A percentile compares a stretch with the other conserved stretches of the same genome.
Conservation (phyloP, 129 eudicot species). For the Lactuca sativa region DNA sequence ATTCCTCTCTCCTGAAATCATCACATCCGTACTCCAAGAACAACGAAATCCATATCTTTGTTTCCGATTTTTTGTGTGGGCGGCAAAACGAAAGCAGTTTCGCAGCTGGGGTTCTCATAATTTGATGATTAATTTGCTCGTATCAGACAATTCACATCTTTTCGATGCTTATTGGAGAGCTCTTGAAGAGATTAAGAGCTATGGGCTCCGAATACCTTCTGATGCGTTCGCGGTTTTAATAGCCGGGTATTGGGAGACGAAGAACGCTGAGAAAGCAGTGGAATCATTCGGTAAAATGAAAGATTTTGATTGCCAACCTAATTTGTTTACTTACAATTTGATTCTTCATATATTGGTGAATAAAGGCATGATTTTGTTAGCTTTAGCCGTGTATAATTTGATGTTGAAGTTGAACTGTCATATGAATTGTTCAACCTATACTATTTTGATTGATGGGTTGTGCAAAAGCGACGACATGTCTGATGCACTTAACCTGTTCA, state of each 20-base stretch:
- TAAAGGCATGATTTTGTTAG: conserved; percentile 56
- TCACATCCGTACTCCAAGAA: conserved; percentile 33
- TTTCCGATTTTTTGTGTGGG: conserved; percentile 84
- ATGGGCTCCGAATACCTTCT: conserved; percentile 20
- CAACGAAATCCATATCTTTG: conserved; percentile 40
- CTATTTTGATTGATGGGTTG: conserved; percentile 76
- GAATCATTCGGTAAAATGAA: conserved; percentile 72
- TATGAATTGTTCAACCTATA: conserved; percentile 58
- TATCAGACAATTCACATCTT: conserved; percentile 17
- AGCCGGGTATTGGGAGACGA: conserved; percentile 51
- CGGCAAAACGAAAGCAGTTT: conserved; percentile 33
- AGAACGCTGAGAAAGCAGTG: conserved; percentile 52
- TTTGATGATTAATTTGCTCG: conserved; percentile 36
- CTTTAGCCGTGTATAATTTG: conserved; percentile 62
- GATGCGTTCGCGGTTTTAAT: conserved; percentile 58
- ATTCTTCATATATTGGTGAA: conserved; percentile 53
- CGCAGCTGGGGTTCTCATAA: conserved; percentile 47
- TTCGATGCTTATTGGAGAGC: conserved; percentile 54
- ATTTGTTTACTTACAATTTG: conserved; percentile 50
- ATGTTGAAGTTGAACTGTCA: conserved; percentile 65
- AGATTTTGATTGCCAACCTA: conserved; percentile 54
- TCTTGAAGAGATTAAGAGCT: conserved; percentile 44
- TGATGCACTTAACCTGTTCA: conserved; percentile 56
- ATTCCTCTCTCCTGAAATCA: conserved; percentile 30
- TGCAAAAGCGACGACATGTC: conserved; percentile 55